Evolutionary conservation across 2,329 filamentous ascomycete species (phyloP), one percentile per base, ranked within the genome.

Genomic region (Epichloe uncinata): DNA sequence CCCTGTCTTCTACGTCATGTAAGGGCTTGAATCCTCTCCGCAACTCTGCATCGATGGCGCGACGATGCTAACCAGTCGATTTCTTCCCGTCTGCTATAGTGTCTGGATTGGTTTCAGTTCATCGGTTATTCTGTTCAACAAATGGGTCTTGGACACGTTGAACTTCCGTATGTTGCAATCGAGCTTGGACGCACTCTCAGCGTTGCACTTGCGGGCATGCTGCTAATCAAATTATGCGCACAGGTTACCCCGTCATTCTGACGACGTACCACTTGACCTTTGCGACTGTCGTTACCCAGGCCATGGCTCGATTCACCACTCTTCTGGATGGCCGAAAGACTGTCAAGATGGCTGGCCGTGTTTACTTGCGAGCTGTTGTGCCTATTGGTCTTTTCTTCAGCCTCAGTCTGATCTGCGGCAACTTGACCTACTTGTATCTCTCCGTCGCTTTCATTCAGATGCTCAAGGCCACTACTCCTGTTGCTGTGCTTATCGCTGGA

Each of bases 371-470:
- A 59, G 89, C 90, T 42, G 95, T 97, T 58, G 84, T 96, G 37
- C 91, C 91, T 50, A 96, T 97, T 61, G 91, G 91, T 57, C 70
- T 95, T 65, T 94, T 95, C 73, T 97, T 96, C 81, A 93, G 86
- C 66, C 74, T 96, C 73, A 93, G 85, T 69, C 78, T 97, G 73
- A 96, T 97, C 66, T 96, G 89, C 70, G 89, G 90, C 64, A 97
- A 97, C 73, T 71, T 95, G 70, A 89, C 91, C 60, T 97, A 97
- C 66, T 79, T 96, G 50, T 95, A 96, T 70, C 80, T 97, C 54
- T 93, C 85, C 58, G 91, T 97, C 52, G 86, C 91, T 53, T 97
- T 97, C 69, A 97, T 97, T 63, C 91, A 97, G 76, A 97, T 97
- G 91, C 82, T 97, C 68, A 97, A 97, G 85, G 93, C 93, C 57